Evolutionary conservation across 2,329 filamentous ascomycete species (phyloP), one percentile per base, ranked within the genome.

Genomic region (Penicillium sp.): DNA sequence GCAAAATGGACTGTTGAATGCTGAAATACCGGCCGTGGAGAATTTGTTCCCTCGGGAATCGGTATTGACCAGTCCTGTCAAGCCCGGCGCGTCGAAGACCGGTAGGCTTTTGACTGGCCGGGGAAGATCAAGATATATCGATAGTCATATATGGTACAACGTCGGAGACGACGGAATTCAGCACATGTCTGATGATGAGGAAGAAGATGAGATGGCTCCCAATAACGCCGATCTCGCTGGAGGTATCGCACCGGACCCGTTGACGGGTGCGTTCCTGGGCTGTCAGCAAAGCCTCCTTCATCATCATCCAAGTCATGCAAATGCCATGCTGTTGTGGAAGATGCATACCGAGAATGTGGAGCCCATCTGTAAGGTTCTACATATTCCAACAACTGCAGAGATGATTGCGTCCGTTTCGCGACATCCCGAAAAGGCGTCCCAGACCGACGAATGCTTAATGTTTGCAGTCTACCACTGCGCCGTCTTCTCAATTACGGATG

Each of bases 291-390:
- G 60, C 62, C 3, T 56, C 65, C 9, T 61, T 47, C 61, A 68
- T 62, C 47, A 57, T 68, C 65, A 69, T 47, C 66, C 65, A 16
- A 45, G 51, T 21, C 53, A 62, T 23, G 47, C 55, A 13, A 45
- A 61, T 43, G 81, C 88, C 34, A 86, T 90, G 64, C 79, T 80
- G 45, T 77, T 92, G 5, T 92, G 88, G 88, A 87, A 91, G 68
- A 77, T 84, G 10, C 90, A 86, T 60, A 73, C 90, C 6, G 85
- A 89, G 45, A 85, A 88, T 56, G 84, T 91, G 52, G 87, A 91
- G 63, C 88, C 88, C 0, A 68, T 90, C 46, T 82, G 84, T 58
- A 91, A 90, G 66, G 66, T 85, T 39, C 84, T 89, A 33, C 88
- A 92, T 65, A 81, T 86, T 1, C 87, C 88, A 0, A 85, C 85